phyloP scores from a whole-genome alignment of 1,284 basidiomycete species.

The Puccinia novopanici region DNA sequence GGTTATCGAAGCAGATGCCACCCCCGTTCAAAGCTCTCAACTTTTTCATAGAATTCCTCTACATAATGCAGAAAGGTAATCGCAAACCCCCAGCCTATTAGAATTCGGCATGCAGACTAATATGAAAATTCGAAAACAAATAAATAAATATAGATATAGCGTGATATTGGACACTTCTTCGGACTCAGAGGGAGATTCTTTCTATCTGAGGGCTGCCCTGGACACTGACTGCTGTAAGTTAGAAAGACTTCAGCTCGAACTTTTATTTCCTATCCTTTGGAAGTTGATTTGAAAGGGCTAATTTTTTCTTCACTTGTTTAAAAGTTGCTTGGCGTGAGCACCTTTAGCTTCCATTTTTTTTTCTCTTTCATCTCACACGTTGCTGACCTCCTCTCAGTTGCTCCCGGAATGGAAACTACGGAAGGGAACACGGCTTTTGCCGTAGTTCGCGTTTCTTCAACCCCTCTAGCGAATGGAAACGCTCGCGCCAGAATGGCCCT shows the following conservation, averaged over 20 bases:
- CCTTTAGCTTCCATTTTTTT: neutral
- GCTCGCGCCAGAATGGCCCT: slow-evolving; percentile 7
- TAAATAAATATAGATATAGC: slow-evolving; percentile 54
- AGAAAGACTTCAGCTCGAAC: neutral
- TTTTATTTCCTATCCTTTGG: too few relatives aligned
- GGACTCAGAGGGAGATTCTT: slow-evolving; percentile 55
- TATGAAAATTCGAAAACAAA: neutral
- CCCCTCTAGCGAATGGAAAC: slow-evolving; percentile 3
- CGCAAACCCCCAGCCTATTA: neutral
- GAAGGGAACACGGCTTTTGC: slow-evolving; percentile 44
- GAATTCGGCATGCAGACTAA: neutral
- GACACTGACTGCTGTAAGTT: slow-evolving; percentile 52
- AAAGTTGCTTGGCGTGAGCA: slow-evolving; percentile 23
- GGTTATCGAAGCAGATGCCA: slow-evolving; percentile 49
- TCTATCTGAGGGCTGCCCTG: slow-evolving; percentile 57
- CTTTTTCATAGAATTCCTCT: slow-evolving; percentile 54
- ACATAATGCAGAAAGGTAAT: slow-evolving; percentile 55
- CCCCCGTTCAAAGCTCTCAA: slow-evolving; percentile 35
- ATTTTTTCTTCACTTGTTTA: neutral
- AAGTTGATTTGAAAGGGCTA: neutral
- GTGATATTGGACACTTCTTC: slow-evolving; percentile 57
- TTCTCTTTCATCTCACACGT: neutral
- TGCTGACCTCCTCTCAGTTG: slow-evolving; percentile 7
- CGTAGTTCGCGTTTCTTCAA: slow-evolving; percentile 22
- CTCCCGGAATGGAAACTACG: slow-evolving; percentile 39